Conservation (phyloP, 148 eudicot species). For the Pharnaceum exiguum region DNA sequence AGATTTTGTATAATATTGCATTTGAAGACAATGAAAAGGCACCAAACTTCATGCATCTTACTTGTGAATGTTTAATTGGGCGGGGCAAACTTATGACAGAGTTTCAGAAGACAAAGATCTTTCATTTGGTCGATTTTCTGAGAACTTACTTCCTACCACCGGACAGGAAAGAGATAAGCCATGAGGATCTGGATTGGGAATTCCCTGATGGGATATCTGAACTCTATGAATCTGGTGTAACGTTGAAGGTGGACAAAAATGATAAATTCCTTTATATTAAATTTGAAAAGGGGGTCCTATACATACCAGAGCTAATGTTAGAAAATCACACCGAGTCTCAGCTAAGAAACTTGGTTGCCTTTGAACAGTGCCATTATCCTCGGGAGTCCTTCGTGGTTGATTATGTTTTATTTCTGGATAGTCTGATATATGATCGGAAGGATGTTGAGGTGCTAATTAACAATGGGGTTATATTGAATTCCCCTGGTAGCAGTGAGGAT, state of each 20-base stretch:
- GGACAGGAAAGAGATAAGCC: conserved; percentile 13
- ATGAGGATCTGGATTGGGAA: conserved; percentile 21
- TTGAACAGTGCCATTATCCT: conserved; percentile 35
- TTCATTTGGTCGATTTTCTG: conserved; percentile 27
- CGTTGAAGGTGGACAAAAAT: conserved; percentile 18
- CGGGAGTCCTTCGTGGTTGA: conserved; percentile 28
- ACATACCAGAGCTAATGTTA: conserved; percentile 22
- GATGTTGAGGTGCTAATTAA: conserved; percentile 29
- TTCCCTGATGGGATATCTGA: conserved; percentile 32
- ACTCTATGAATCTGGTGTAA: conserved; percentile 30
- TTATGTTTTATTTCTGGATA: conserved; percentile 31
- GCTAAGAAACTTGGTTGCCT: conserved; percentile 30
- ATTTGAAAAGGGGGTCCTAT: conserved; percentile 24
- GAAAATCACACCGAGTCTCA: conserved; percentile 28
- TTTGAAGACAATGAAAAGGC: conserved; percentile 21
- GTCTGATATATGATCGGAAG: conserved; percentile 23
- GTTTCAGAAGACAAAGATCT: conserved; percentile 23
- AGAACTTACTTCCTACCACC: conserved; percentile 33
- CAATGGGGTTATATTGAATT: conserved; percentile 29
- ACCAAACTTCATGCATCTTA: conserved; percentile 17
- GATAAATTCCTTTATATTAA: conserved; percentile 27
- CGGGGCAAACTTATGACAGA: conserved; percentile 10
- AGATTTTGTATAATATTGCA: conserved; percentile 22
- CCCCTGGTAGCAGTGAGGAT: conserved; percentile 29
- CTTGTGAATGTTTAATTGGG: conserved; percentile 27